Conservation (phyloP, 495 filamentous ascomycete species). For the Tuber borchii region DNA sequence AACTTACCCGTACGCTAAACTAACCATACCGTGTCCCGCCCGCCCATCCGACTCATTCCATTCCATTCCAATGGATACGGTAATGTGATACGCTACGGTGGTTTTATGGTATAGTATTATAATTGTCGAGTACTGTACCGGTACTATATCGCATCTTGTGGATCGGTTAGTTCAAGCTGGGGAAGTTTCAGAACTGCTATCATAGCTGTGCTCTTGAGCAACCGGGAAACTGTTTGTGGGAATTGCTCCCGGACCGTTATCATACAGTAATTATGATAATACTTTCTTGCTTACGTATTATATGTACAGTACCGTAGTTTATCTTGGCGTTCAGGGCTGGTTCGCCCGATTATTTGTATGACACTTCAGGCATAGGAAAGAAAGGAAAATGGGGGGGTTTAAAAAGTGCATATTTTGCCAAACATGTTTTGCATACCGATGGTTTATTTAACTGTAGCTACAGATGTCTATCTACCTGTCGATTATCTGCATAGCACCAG, state of each 20-base stretch:
- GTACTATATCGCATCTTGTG: too few relatives aligned
- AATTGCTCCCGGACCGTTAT: conserved; percentile 3
- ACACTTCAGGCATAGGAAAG: neutral
- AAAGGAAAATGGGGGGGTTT: too few relatives aligned
- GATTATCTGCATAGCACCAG: neutral
- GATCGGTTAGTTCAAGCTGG: too few relatives aligned
- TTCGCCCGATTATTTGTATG: neutral
- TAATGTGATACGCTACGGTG: too few relatives aligned
- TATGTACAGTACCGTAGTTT: neutral
- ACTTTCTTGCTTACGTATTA: conserved; percentile 7
- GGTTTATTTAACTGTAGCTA: neutral
- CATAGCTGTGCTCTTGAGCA: too few relatives aligned
- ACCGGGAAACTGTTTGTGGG: neutral
- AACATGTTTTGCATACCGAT: neutral
- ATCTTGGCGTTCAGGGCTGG: neutral
- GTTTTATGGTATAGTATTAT: too few relatives aligned
- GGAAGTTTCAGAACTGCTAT: too few relatives aligned
- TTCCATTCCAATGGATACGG: too few relatives aligned
- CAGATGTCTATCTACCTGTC: neutral
- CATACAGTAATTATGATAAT: neutral
- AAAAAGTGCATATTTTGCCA: neutral
- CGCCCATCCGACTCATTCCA: too few relatives aligned
- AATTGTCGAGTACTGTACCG: too few relatives aligned
- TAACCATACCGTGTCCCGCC: too few relatives aligned
- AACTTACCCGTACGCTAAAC: too few relatives aligned